Percentiles rank a stretch among this genome's conserved stretches.
Conservation (phyloP, 2,329 filamentous ascomycete genomes). For the Trichoderma brevicompactum region DNA sequence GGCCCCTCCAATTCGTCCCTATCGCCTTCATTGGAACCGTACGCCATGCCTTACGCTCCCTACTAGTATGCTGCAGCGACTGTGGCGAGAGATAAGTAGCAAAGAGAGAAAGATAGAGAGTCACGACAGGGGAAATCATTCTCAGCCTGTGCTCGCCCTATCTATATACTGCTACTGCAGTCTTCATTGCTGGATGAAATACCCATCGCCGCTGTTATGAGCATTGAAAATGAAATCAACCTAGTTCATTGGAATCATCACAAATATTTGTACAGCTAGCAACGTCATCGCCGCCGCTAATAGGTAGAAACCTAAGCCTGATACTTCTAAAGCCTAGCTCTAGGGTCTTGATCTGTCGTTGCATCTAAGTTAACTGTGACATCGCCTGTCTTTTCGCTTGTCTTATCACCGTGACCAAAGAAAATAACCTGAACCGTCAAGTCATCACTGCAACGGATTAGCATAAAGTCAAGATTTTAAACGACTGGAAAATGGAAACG, state of each 20-base stretch:
- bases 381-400: slow-evolving; percentile 57
- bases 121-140: background rate
- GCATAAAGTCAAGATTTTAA: slow-evolving; percentile 18
- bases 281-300: slow-evolving; percentile 11
- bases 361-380: slow-evolving; percentile 87
- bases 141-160: background rate
- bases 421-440: slow-evolving; percentile 98
- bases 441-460: slow-evolving; percentile 69
- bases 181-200: background rate
- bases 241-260: slow-evolving; percentile 18
- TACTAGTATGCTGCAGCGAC: background rate
- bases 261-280: slow-evolving; percentile 15
- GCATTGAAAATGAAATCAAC: slow-evolving; percentile 14
- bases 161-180: slow-evolving; percentile 1
- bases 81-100: background rate
- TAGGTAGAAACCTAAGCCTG: slow-evolving; percentile 10
- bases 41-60: slow-evolving; percentile 20
- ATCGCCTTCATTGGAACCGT: slow-evolving; percentile 10
- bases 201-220: slow-evolving; percentile 13
- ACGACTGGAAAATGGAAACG: background rate
- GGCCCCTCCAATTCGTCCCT: background rate
- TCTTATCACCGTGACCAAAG: slow-evolving; percentile 81
- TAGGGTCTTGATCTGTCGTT: slow-evolving; percentile 59
- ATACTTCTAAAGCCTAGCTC: slow-evolving; percentile 46
- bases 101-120: background rate